These are phyloP conservation scores for Selaginella moellendorffii DNA, from an alignment of 75 land plant species.

Conservation along the genomic window DNA sequence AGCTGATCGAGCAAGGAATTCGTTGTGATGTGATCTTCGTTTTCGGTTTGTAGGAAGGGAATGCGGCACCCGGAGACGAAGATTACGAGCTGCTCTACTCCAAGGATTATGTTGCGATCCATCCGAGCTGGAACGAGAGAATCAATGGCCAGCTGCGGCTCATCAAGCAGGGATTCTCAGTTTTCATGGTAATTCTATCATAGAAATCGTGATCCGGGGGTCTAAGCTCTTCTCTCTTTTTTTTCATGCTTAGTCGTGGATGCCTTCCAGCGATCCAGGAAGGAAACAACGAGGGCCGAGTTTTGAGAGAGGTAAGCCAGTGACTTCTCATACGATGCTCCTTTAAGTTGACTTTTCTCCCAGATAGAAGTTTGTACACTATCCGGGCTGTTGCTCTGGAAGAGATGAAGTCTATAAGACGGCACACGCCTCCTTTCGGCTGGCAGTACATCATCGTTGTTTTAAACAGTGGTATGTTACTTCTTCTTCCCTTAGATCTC, in stretches of 20 bases:
- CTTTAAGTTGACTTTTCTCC: not conserved
- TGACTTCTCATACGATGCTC: not conserved
- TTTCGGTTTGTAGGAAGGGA: not conserved
- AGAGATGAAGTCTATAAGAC: conserved; percentile 73
- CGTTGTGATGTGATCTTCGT: no score
- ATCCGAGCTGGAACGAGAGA: conserved; percentile 71
- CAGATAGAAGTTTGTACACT: conserved; percentile 83
- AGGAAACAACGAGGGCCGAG: not conserved
- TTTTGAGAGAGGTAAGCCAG: not conserved
- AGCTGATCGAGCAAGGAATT: no score
- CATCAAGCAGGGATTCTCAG: conserved; percentile 59
- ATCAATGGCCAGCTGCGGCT: conserved; percentile 82
- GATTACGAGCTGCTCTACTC: conserved; percentile 48
- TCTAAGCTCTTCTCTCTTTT: not conserved
- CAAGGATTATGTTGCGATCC: conserved; percentile 89
- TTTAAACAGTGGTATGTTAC: conserved; percentile 49
- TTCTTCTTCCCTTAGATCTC: not conserved
- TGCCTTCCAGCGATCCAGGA: not conserved
- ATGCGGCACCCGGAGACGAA: conserved; percentile 17
- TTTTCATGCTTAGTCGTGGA: not conserved
- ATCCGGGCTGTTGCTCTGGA: conserved; percentile 62
- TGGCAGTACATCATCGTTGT: conserved; percentile 94
- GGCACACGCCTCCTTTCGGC: conserved; percentile 78
- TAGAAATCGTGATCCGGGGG: not conserved
- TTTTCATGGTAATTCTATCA: conserved; percentile 40